Base-by-base conservation (phyloP, 2,329 filamentous ascomycete species). In the Cercospora canescens region DNA sequence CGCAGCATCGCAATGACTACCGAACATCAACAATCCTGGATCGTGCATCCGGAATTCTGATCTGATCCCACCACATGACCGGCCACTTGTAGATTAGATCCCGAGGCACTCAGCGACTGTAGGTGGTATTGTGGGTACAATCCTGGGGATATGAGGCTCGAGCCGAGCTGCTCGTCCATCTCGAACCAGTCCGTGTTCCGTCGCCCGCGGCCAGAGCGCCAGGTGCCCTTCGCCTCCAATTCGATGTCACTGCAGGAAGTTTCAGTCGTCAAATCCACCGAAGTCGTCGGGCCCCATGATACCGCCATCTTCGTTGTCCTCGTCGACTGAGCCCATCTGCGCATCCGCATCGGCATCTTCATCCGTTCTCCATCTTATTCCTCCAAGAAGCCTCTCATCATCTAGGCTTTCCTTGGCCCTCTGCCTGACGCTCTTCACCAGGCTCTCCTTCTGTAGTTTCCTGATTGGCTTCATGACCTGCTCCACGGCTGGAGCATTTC, bases 371-470 rank as follows among this genome's bases (percentile, higher is more conserved):
- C 77, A 77, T 12, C 71, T 70, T 78, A 81, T 70, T 76, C 78
- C 76, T 68, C 76, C 48, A 76, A 92, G 86, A 76, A 97, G 79
- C 70, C 93, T 85, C 72, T 90, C 89, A 77, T 98, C 94, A 1
- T 83, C 84, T 66, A 96, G 79, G 26, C 88, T 86, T 72, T 94
- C 92, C 67, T 83, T 84, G 1, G 89, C 90, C 74, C 91, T 87
- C 68, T 82, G 83, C 74, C 92, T 87, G 60, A 96, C 88, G 26
- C 88, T 85, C 80, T 93, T 95, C 63, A 89, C 89, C 48, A 86
- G 85, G 45, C 86, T 88, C 64, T 83, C 79, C 71, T 82, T 81
- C 55, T 82, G 82, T 74, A 92, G 77, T 56, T 76, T 81, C 76
- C 86, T 83, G 34, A 92, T 81, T 35, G 89, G 81, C 67, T 78